Base-by-base conservation (phyloP, 106 monocot genomes). In the Iris macrosiphon region DNA sequence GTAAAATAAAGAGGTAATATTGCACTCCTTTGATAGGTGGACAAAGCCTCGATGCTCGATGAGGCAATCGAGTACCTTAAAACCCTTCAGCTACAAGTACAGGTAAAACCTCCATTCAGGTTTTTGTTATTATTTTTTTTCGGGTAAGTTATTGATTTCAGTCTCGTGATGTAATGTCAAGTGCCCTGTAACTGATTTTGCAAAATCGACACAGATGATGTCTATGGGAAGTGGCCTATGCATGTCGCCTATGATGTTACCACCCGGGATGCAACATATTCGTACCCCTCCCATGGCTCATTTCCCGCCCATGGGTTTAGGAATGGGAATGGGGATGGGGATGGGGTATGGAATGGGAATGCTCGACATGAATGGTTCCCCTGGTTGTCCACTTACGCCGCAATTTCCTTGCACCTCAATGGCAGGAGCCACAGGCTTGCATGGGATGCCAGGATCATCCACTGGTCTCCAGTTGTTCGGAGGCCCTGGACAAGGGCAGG, bases 21-120 rank as follows among this genome's bases (percentile, higher is more conserved):
- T 17, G n/a, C n/a, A n/a, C n/a, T 64, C 4, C 21, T 68, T 66
- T 28, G 68, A 85, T n/a, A 57, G 94, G 85, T 82, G 60, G 94
- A 95, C 62, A 95, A 95, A 69, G 94, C 94, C 29, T 95, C 94
- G 9, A 85, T 95, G 89, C 94, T 95, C 55, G 94, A 95, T 32
- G 94, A 95, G 59, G 94, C 94, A 37, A 89, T 95, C 31, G 94
- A 95, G 63, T 89, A 95, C 34, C 79, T 95, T 57, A 95, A 95
- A 69, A 72, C 89, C 31, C 94, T 95, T 65, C 89, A 95, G 59
- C 63, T 85, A 16, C 94, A 89, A 76, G 71, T 95, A 16, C 94
- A 85, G 84, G 93, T 85, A 76, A 41, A 34, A 51, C 14, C 31
- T 33, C 28, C 43, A 13, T 10, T n/a, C n/a, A n/a, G n/a, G n/a